A percentile compares a stretch with the other conserved stretches of the same genome.
Evolutionary conservation across 345 rosid genomes (phyloP).

Genomic region (Syzygium grande): DNA sequence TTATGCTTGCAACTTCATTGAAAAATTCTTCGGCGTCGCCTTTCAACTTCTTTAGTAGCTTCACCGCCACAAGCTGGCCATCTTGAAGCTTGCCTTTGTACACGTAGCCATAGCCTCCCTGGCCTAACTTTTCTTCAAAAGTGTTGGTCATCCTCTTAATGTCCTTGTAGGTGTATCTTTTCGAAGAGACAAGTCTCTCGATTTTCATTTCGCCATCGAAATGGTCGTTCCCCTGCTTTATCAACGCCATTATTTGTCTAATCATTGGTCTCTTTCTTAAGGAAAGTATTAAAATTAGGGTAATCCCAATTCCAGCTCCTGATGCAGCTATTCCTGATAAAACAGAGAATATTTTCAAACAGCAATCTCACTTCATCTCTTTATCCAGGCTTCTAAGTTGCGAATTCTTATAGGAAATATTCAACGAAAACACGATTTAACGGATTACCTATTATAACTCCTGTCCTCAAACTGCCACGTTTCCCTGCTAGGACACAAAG

Average conservation of each 20-base stretch:
- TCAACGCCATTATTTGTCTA: not conserved
- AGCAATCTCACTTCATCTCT: not conserved
- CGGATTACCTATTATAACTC: not conserved
- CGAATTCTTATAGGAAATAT: no score
- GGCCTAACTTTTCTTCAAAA: constrained; percentile 14
- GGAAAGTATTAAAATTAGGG: no score
- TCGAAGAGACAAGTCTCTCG: not conserved
- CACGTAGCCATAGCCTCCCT: constrained; percentile 22
- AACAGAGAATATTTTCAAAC: no score
- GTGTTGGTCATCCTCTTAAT: constrained; percentile 21
- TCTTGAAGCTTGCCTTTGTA: constrained; percentile 17
- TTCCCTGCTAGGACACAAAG: not conserved
- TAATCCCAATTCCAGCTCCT: no score
- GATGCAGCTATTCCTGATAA: no score
- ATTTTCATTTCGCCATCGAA: not conserved
- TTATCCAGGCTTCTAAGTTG: no score
- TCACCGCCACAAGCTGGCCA: constrained; percentile 34
- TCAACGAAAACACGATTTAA: no score
- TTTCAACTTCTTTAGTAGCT: constrained; percentile 19
- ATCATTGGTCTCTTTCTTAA: no score
- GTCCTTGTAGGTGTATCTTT: constrained; percentile 13
- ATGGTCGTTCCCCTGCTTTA: not conserved
- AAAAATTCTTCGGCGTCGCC: constrained; percentile 34
- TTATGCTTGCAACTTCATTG: constrained; percentile 38
- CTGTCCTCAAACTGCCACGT: not conserved